phyloP scores from a whole-genome alignment of 163 green algal genomes.

The Scenedesmus sp. region DNA sequence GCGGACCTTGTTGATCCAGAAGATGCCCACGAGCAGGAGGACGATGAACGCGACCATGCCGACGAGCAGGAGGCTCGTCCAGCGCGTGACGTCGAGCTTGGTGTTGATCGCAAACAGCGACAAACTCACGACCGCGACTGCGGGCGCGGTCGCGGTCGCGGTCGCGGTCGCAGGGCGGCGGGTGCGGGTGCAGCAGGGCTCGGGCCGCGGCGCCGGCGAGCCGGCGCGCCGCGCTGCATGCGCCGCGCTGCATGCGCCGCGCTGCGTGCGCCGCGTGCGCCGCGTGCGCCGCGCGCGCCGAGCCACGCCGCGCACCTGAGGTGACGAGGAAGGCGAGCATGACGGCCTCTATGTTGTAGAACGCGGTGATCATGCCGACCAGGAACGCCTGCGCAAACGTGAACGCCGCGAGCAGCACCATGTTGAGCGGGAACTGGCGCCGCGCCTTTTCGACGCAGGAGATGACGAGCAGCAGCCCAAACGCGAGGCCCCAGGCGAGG shows the following conservation, averaged over 20 bases:
- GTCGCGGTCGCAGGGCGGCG: too few species aligned
- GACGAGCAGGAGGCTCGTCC: conserved; percentile 44
- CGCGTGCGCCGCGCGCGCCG: too few species aligned
- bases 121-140: conserved; percentile 29
- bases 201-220: too few species aligned
- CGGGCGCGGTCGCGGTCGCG: too few species aligned
- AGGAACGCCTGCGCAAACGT: conserved; percentile 49
- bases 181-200: too few species aligned
- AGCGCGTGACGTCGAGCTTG: conserved; percentile 45
- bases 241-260: too few species aligned
- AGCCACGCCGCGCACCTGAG: too few species aligned
- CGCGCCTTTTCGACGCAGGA: conserved; percentile 43
- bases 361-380: conserved; percentile 51
- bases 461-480: conserved; percentile 42
- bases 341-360: conserved; percentile 48
- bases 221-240: too few species aligned
- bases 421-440: conserved; percentile 49
- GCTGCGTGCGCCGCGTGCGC: too few species aligned
- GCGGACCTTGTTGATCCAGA: conserved; percentile 40
- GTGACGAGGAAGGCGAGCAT: conserved; percentile 44
- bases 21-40: conserved; percentile 49
- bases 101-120: conserved; percentile 51
- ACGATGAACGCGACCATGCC: conserved; percentile 31
- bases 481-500: conserved; percentile 36
- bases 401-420: conserved; percentile 49